Evolutionary conservation across 2,329 filamentous ascomycete genomes (phyloP).

Genomic region (Verticillium zaregamsianum): DNA sequence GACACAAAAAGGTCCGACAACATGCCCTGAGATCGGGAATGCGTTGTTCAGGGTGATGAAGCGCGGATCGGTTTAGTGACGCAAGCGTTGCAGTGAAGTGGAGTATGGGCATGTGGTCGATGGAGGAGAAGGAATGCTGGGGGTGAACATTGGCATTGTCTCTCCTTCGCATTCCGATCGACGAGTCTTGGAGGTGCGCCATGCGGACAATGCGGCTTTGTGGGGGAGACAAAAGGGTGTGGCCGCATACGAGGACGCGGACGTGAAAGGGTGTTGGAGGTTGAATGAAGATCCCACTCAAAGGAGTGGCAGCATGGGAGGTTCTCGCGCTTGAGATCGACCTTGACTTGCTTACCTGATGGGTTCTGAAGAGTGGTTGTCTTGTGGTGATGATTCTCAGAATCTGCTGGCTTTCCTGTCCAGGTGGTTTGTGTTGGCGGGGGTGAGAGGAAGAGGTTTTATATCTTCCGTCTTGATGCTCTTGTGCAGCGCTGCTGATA

Average conservation of each 20-base stretch:
- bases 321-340: not conserved
- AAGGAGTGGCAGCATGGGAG: not conserved
- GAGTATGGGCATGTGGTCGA: constrained; percentile 15
- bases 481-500: constrained; percentile 2
- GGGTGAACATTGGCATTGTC: not conserved
- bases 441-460: constrained; percentile 1
- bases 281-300: not conserved
- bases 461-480: constrained; percentile 2
- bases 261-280: not conserved
- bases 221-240: not conserved
- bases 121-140: constrained; percentile 9
- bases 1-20: not conserved
- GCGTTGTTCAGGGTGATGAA: not conserved
- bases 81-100: constrained; percentile 7
- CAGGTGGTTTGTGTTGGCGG: constrained; percentile 14
- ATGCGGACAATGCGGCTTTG: not conserved
- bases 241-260: not conserved
- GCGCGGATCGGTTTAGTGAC: not conserved
- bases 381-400: constrained; percentile 10
- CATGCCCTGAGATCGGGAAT: not conserved
- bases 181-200: not conserved
- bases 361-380: not conserved
- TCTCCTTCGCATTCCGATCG: not conserved
- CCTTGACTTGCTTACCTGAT: not conserved
- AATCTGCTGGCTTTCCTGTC: constrained; percentile 15